Evolutionary conservation across 495 filamentous ascomycete genomes (phyloP).

Genomic region (Penicillium bialowiezense): DNA sequence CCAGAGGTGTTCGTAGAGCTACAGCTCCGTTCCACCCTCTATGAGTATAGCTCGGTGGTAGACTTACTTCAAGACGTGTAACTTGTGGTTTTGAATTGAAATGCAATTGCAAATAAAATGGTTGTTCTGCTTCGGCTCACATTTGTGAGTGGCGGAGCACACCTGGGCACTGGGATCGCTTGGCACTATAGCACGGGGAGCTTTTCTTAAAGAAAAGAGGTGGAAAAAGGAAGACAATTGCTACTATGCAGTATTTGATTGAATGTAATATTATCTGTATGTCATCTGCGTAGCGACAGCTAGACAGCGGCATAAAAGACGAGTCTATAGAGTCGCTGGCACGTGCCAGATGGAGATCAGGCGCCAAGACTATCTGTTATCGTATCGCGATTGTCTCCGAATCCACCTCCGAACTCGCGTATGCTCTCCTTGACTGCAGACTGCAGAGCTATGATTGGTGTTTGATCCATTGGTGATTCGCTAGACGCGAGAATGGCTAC

Average conservation of each 20-base stretch:
- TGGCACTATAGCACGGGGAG: no score
- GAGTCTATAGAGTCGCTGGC: no score
- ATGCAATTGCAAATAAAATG: no score
- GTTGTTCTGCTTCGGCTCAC: no score
- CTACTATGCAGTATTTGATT: no score
- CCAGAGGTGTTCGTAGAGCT: slow-evolving; percentile 4
- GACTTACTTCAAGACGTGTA: neutral
- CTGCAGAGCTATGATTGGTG: neutral
- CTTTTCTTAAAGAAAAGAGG: no score
- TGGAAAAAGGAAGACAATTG: no score
- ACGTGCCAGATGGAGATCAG: neutral
- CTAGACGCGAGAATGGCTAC: slow-evolving; percentile 27
- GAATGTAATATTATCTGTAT: no score
- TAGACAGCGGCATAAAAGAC: no score
- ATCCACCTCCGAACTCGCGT: neutral
- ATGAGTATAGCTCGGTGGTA: neutral
- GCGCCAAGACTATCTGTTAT: slow-evolving; percentile 6
- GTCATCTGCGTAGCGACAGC: no score
- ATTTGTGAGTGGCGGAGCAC: neutral
- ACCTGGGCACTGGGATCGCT: neutral
- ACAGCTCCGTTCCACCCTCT: neutral
- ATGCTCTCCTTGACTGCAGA: neutral
- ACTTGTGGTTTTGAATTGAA: no score
- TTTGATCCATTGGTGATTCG: neutral
- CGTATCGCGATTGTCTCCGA: slow-evolving; percentile 1